Conservation (phyloP, 2,329 filamentous ascomycete species). For the Fusarium cicatricum region DNA sequence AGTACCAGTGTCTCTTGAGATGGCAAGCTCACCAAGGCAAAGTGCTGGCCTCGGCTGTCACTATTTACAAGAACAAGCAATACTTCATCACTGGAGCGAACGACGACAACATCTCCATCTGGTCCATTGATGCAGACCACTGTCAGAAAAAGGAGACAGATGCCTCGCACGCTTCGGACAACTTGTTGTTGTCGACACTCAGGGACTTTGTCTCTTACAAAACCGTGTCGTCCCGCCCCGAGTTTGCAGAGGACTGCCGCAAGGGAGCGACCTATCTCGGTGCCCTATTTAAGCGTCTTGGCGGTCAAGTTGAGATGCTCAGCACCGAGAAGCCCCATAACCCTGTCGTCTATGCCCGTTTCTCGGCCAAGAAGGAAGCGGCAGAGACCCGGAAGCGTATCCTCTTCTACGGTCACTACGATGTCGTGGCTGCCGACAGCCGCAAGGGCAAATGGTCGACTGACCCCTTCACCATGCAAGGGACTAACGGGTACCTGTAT, state of each 20-base stretch:
- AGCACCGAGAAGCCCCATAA: slow-evolving; percentile 82
- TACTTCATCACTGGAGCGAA: slow-evolving; percentile 96
- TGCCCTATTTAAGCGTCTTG: slow-evolving; percentile 89
- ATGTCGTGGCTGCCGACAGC: slow-evolving; percentile 90
- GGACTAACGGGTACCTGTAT: slow-evolving; percentile 91
- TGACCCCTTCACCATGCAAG: slow-evolving; percentile 89
- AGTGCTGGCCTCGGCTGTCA: slow-evolving; percentile 83
- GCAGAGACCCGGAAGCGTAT: slow-evolving; percentile 79
- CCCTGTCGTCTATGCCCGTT: slow-evolving; percentile 91
- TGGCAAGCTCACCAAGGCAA: slow-evolving; percentile 89
- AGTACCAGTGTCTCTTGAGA: slow-evolving; percentile 79
- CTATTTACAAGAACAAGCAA: slow-evolving; percentile 73
- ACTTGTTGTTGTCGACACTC: slow-evolving; percentile 74
- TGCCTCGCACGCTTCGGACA: slow-evolving; percentile 50
- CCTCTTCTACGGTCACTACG: slow-evolving; percentile 97
- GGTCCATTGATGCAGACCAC: slow-evolving; percentile 70
- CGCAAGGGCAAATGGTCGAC: slow-evolving; percentile 83
- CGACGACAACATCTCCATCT: slow-evolving; percentile 87
- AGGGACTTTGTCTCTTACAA: slow-evolving; percentile 90
- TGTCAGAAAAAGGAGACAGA: slow-evolving; percentile 50
- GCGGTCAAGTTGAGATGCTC: slow-evolving; percentile 89
- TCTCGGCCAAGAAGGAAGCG: slow-evolving; percentile 76
- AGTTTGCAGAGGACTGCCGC: slow-evolving; percentile 90
- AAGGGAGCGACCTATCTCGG: slow-evolving; percentile 91
- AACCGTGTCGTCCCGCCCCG: slow-evolving; percentile 86